Evolutionary conservation across 2,329 filamentous ascomycete genomes (phyloP), one percentile per base, ranked within the genome.

Genomic region (Sporothrix variecibatus): DNA sequence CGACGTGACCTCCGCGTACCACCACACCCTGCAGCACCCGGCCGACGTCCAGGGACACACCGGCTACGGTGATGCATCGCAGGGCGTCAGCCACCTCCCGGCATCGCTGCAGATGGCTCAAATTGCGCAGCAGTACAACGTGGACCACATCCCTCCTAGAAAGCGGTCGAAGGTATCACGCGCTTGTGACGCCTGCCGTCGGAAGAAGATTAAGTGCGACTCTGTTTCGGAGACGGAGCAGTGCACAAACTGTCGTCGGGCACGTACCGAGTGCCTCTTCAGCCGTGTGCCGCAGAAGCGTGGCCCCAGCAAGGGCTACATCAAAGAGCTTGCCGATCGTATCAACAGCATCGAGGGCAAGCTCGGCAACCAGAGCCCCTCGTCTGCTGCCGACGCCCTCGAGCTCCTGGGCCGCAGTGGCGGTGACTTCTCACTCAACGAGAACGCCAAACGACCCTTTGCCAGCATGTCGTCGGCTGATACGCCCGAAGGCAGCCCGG

Each of bases 271-370:
- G 28, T 97, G 94, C 82, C 87, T 94, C 26, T 97, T 97, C 80
- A 97, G 93, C 81, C 89, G 94, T 70, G 91, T 96, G 72, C 94
- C 94, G 0, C 93, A 96, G 86, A 97, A 96, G 82, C 88, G 93
- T 75, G 94, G 94, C 1, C 94, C 94, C 2, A 96, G 92, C 80
- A 97, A 97, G 87, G 94, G 94, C 87, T 97, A 97, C 79, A 97
- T 97, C 81, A 97, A 97, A 81, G 94, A 97, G 81, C 87, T 97
- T 28, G 94, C 94, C 31, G 94, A 97, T 80, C 87, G 94, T 34
- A 90, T 97, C 75, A 91, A 95, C 78, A 91, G 89, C 60, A 91
- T 97, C 64, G 94, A 97, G 80, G 92, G 91, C 77, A 93, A 94
- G 80, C 89, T 96, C 74, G 88, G 87, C 56, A 86, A 84, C 9